Evolutionary conservation across 768 basidiomycete species (phyloP).

Genomic region (Tylopilus intermedius): DNA sequence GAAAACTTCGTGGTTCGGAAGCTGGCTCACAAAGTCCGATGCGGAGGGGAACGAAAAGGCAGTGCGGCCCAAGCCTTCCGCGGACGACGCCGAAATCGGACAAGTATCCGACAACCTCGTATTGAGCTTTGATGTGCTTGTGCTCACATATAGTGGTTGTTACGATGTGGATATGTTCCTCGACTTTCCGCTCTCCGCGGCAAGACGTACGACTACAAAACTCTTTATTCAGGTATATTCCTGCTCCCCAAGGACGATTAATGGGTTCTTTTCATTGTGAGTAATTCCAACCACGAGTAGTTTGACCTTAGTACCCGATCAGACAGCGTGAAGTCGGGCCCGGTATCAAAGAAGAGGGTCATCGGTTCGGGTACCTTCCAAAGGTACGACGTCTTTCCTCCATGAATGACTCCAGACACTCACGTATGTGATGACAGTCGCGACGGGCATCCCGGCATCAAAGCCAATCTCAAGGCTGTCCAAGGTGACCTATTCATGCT

Average conservation of each 20-base stretch:
- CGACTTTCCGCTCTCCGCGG: conserved; percentile 93
- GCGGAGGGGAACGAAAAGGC: too few relatives aligned
- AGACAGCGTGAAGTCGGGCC: conserved; percentile 85
- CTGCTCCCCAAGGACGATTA: conserved; percentile 96
- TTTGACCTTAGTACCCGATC: conserved; percentile 61
- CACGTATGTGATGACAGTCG: conserved; percentile 45
- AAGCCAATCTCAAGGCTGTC: conserved; percentile 93
- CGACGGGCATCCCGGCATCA: conserved; percentile 89
- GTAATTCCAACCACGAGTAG: conserved; percentile 23
- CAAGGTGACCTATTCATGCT: conserved; percentile 98
- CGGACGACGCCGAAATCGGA: conserved; percentile 55
- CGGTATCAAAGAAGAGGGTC: conserved; percentile 90
- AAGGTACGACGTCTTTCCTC: conserved; percentile 44
- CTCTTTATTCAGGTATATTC: conserved; percentile 86
- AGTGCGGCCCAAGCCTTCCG: too few relatives aligned
- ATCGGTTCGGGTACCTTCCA: conserved; percentile 82
- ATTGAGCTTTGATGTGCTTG: conserved; percentile 87
- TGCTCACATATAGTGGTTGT: conserved; percentile 91
- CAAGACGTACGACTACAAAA: conserved; percentile 99
- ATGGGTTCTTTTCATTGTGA: conserved; percentile 89
- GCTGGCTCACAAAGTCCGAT: too few relatives aligned
- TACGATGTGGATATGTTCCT: conserved; percentile 99
- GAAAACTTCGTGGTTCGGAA: too few relatives aligned
- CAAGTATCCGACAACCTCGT: conserved; percentile 80
- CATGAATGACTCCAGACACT: not conserved